Evolutionary conservation across 495 filamentous ascomycete genomes (phyloP), one percentile per base, ranked within the genome.

Genomic region (Neurospora cerealis): DNA sequence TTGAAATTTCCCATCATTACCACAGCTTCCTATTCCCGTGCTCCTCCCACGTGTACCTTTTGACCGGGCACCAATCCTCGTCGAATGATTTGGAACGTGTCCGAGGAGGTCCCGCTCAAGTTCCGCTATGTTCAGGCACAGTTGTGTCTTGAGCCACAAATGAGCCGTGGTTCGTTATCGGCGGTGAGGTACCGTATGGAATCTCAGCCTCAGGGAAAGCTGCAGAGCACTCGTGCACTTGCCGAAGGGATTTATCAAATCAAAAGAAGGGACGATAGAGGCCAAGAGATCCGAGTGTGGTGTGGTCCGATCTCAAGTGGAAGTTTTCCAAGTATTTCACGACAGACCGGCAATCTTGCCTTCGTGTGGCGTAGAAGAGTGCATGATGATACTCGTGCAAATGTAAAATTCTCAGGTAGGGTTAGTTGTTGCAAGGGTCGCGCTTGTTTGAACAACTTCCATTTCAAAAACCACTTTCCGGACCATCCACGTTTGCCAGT

Each of bases 371-470:
- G 11, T 28, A 60, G 48, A 11, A 48, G n/a, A 54, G 15, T 60
- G 28, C 48, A 28, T 34, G 28, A 62, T 62, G 54, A 34, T 34
- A 62, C 54, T 62, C 15, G 32, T 34, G 54, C 13, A 62, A 62
- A 62, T 8, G 54, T 19, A 62, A 62, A 62, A 34, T 62, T 62
- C 54, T 62, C 24, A 28, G 24, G 24, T 28, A 34, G 54, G 54
- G 54, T 17, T 62, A 19, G 54, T 44, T 71, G 70, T 44, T 72
- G 69, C 73, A 38, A 72, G 74, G 48, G 21, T 54, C 48, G 48
- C 21, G 21, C 48, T 54, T 54, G 48, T 54, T 54, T 73, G 69
- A 77, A 73, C 77, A 73, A 1, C n/a, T 10, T 21, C 19, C 42
- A 21, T 10, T 46, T 11, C 42, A 46, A 46, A 44, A 46, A n/a